Base-by-base conservation (phyloP, 208 protist species). In the Angomonas deanei region DNA sequence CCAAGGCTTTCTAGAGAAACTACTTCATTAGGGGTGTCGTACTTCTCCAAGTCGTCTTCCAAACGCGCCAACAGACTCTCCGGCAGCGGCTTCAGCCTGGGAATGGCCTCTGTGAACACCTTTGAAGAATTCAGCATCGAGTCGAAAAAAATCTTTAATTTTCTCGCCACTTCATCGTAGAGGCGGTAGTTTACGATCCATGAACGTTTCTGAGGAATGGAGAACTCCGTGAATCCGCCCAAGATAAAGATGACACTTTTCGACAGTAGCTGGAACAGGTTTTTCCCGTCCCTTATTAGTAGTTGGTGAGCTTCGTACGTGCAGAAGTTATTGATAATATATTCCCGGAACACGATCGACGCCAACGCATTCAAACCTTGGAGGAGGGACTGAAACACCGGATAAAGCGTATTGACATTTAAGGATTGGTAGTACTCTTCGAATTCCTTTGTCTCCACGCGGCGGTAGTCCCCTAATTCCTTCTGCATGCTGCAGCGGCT, bases 321-420 rank as follows among this genome's bases (percentile, higher is more conserved):
- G 65, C 78, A 85, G 62, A 86, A 93, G 56, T 93, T 93, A 55
- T 88, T 75, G 11, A 93, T 76, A 21, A 86, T 77, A 3, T 64
- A n/a, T 46, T 89, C 86, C 10, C 63, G 57, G 32, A 81, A 90
- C 21, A 69, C 57, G 3, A 90, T 62, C 0, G 46, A 42, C 42
- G 66, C 57, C 21, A 90, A 28, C 11, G 66, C 61, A 30, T 76
- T 54, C 8, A 92, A 66, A 32, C 70, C 53, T 0, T 28, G 36
- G 17, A 89, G 66, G 32, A 92, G 54, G 10, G 53, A 26, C 26
- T 80, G 55, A 60, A 82, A 90, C 10, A 77, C 55, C 0, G 70
- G 72, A 17, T 58, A 34, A 36, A 90, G 61, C 11, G 66, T 52
- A 5, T 60, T 60, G 4, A 61, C 78, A 66, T 80, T 79, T 17